Base-by-base conservation (phyloP, 805 yeast genomes). In the Saccharomyces eubayanus region DNA sequence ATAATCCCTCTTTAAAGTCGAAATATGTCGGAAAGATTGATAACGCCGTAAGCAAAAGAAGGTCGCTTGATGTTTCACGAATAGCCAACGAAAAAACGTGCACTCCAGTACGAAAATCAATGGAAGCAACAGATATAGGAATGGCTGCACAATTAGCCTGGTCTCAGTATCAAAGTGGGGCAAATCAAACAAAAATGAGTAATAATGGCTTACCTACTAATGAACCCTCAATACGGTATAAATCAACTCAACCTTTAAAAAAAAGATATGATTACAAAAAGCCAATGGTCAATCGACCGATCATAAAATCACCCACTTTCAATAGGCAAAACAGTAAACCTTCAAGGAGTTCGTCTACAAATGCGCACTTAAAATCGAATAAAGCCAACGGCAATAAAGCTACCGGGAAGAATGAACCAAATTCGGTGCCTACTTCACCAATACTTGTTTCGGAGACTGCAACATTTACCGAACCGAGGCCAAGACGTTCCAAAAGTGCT, bases 141-240 rank as follows among this genome's bases (percentile, higher is more conserved):
- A 49, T 53, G 36, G 66, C 66, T 12, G 66, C 66, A 6, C 55
- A 56, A 41, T 45, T 62, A 47, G 66, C 66, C 9, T 62, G 66
- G 66, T 46, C 55, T 6, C 59, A 56, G 14, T 49, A 28, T 30
- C 14, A 27, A 20, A 28, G 47, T n/a, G 31, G 28, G 29, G 27
- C 11, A 20, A 40, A 41, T 27, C 49, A 20, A 2, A 8, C 43
- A 36, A 36, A 16, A 36, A 12, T 16, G 43, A 36, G 24, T 36
- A 36, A 16, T 11, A 36, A 16, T 16, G 11, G 21, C 10, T n/a
- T 11, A 16, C 43, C 16, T 36, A 5, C 43, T 8, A 36, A 36
- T 16, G 43, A 36, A n/a, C 12, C 29, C 9, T 30, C 30, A 6
- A 49, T 29, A 46, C 28, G 52, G 20, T 43, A 49, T 5, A 49